A percentile compares a stretch with the other conserved stretches of the same genome.
These are phyloP conservation scores for Datisca glomerata DNA, from an alignment of 306 rosid genomes.

Conservation along the genomic window DNA sequence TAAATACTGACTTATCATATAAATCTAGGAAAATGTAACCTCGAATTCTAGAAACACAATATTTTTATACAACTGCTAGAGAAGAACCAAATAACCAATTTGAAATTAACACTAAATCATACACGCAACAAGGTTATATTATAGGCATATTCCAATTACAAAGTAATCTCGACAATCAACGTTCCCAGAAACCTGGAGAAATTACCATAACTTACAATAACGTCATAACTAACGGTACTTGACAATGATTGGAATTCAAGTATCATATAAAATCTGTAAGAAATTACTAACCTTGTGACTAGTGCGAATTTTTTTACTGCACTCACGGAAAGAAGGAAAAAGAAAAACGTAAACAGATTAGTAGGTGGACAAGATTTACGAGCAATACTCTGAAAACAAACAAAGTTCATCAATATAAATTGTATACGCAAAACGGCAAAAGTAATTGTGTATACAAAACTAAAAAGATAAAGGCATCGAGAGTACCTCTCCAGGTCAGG, in stretches of 20 bases:
- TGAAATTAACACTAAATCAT: too few relatives aligned
- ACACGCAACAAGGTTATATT: too few relatives aligned
- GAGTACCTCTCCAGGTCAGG: slow-evolving; percentile 55
- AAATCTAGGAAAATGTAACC: neutral
- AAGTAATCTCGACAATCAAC: too few relatives aligned
- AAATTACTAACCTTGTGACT: slow-evolving; percentile 65
- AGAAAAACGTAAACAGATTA: neutral
- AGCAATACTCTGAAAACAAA: neutral
- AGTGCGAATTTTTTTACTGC: slow-evolving; percentile 63
- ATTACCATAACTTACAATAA: neutral
- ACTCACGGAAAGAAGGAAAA: neutral
- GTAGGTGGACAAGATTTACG: neutral
- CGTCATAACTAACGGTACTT: neutral
- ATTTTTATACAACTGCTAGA: neutral
- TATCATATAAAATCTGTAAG: neutral
- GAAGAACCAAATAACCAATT: neutral
- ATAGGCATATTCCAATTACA: neutral
- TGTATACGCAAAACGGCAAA: neutral
- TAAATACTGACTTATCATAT: neutral
- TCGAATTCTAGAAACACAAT: too few relatives aligned
- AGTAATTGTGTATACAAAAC: neutral
- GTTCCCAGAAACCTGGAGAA: too few relatives aligned
- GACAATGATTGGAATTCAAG: neutral
- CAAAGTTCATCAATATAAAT: neutral
- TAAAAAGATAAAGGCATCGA: neutral